These are phyloP conservation scores for Zasmidium cellare DNA, from an alignment of 2,329 filamentous ascomycete species.

Conservation along the genomic window DNA sequence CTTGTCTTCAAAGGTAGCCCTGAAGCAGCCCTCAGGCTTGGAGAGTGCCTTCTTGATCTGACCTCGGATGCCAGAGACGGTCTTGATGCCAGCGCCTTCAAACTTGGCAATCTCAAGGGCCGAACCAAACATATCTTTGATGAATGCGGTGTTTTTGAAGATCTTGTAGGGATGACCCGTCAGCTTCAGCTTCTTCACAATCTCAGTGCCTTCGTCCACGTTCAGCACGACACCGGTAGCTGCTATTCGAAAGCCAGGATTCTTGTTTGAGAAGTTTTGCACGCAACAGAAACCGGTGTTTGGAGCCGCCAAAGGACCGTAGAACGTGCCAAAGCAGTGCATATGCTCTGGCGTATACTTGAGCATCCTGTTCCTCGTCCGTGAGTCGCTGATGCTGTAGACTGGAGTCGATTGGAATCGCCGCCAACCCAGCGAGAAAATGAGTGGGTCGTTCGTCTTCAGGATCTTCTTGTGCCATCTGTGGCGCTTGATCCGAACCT, in stretches of 20 bases:
- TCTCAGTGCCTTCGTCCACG: constrained; percentile 93
- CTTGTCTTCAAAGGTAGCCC: constrained; percentile 98
- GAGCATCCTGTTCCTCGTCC: constrained; percentile 93
- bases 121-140: constrained; percentile 97
- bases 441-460: constrained; percentile 95
- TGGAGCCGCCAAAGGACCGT: constrained; percentile 89
- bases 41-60: constrained; percentile 95
- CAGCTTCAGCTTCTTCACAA: constrained; percentile 98
- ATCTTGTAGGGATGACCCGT: constrained; percentile 94
- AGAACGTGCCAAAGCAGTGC: constrained; percentile 97
- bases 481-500: constrained; percentile 94
- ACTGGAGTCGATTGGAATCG: constrained; percentile 90
- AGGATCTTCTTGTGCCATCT: constrained; percentile 99
- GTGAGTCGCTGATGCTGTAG: constrained; percentile 92
- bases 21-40: constrained; percentile 93
- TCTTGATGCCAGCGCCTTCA: constrained; percentile 92
- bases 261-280: constrained; percentile 80
- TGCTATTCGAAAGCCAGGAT: constrained; percentile 87
- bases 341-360: constrained; percentile 99
- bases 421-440: constrained; percentile 95
- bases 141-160: constrained; percentile 98
- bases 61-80: constrained; percentile 90
- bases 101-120: constrained; percentile 96
- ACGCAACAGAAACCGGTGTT: constrained; percentile 96
- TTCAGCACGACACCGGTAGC: constrained; percentile 91